phyloP scores from a whole-genome alignment of 106 monocot species.

The Narthecium ossifragum region DNA sequence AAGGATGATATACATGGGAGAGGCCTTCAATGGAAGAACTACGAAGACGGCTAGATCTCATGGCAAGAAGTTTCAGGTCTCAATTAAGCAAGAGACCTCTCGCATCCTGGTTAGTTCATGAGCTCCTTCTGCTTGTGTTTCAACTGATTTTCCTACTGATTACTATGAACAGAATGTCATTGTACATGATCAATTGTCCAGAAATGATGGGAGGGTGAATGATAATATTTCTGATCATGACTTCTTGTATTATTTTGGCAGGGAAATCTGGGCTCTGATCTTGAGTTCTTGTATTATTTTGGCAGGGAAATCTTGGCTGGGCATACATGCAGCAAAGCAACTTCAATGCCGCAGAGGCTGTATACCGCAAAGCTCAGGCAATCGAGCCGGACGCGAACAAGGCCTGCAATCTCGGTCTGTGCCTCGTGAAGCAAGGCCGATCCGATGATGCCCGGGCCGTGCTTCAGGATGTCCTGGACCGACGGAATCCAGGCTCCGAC shows the following conservation, averaged over 20 bases:
- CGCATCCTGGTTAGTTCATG: constrained; percentile 36
- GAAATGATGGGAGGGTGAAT: not conserved
- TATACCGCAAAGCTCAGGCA: constrained; percentile 63
- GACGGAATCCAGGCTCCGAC: constrained; percentile 23
- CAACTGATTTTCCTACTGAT: not conserved
- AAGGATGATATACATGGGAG: constrained; percentile 42
- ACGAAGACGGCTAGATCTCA: constrained; percentile 77
- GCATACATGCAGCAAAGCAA: constrained; percentile 74
- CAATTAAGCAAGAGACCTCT: constrained; percentile 53
- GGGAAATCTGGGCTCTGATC: too few relatives aligned
- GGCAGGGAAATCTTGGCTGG: constrained; percentile 74
- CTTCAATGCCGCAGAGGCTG: constrained; percentile 61
- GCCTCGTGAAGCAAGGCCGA: constrained; percentile 50
- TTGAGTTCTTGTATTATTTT: not conserved
- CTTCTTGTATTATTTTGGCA: too few relatives aligned
- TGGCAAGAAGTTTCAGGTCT: constrained; percentile 82
- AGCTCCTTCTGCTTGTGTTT: not conserved
- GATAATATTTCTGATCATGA: too few relatives aligned
- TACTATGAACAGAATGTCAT: not conserved
- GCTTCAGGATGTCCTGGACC: constrained; percentile 34
- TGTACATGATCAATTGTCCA: not conserved
- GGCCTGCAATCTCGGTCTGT: constrained; percentile 70
- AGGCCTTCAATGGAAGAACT: constrained; percentile 62
- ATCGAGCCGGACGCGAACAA: constrained; percentile 75
- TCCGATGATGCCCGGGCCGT: constrained; percentile 31